Base-by-base conservation (phyloP, 164 flowering plant genomes). In the Annona cherimola region DNA sequence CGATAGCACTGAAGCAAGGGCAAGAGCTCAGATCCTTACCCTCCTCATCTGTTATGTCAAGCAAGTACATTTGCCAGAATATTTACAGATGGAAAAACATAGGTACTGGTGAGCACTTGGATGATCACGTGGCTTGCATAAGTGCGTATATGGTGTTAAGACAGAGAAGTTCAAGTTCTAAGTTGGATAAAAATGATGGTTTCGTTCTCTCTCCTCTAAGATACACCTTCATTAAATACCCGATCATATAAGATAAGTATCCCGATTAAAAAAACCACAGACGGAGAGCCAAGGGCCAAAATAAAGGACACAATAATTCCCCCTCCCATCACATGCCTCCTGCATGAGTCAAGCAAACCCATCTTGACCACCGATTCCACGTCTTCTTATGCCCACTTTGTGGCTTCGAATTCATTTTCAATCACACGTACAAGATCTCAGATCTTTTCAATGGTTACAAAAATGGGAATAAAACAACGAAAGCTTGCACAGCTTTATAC, bases 1-100 rank as follows among this genome's bases (percentile, higher is more conserved):
- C 0, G 57, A 26, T 26, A 50, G 57, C 57, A 50, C 2, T 50
- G 57, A 50, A 11, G 9, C 57, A 16, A 50, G 9, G 14, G 14
- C 9, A 4, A 3, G 67, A 39, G n/a, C 42, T 18, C 67, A 43
- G 12, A 14, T 54, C 19, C 1, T 68, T 46, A 66, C 60, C 70
- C 60, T 62, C 20, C 67, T 45, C 20, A 71, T 67, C 35, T 26
- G 73, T 71, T 45, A 63, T 71, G 73, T 71, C 73, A 62, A 44
- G 4, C 12, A 44, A 61, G 73, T 70, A 70, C 72, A 70, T 61
- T 42, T n/a, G 42, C 66, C 50, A 66, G 16, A 26, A 66, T n/a
- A n/a, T 26, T 19, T 14, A 42, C 45, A 42, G 11, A 40, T 2
- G 67, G 42, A 64, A 41, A 64, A 26, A 26, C 35, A 26, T 26